These are phyloP conservation scores for Vitellaria paradoxa DNA, from an alignment of 179 eudicot genomes.

Conservation along the genomic window DNA sequence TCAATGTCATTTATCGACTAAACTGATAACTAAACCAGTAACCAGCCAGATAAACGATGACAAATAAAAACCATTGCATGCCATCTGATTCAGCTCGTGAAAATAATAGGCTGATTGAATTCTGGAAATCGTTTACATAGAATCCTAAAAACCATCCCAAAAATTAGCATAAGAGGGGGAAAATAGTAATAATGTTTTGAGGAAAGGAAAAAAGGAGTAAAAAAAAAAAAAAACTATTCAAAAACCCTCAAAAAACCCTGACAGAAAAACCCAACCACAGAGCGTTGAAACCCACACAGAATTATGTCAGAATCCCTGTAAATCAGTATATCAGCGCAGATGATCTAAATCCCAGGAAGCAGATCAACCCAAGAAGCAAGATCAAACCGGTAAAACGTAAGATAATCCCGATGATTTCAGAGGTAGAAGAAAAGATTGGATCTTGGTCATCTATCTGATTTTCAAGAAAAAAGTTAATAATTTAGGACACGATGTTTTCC, in stretches of 20 bases:
- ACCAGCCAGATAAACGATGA: background rate
- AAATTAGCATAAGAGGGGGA: background rate
- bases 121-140: background rate
- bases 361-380: background rate
- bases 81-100: background rate
- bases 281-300: background rate
- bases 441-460: background rate
- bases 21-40: background rate
- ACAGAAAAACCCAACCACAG: background rate
- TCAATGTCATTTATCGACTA: background rate
- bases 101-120: background rate
- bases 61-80: background rate
- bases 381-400: background rate
- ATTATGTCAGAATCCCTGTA: conserved; percentile 1
- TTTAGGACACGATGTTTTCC: background rate
- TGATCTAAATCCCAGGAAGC: conserved; percentile 13
- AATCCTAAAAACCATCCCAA: background rate
- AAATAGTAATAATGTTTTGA: background rate
- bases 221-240: background rate
- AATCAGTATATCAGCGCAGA: background rate
- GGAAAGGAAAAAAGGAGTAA: background rate
- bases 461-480: background rate
- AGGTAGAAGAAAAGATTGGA: conserved; percentile 2
- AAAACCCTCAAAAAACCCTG: conserved; percentile 23
- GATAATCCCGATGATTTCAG: background rate